A percentile compares a stretch with the other conserved stretches of the same genome.
Evolutionary conservation across 805 yeast species (phyloP).

Genomic region (Kazachstania viticola): DNA sequence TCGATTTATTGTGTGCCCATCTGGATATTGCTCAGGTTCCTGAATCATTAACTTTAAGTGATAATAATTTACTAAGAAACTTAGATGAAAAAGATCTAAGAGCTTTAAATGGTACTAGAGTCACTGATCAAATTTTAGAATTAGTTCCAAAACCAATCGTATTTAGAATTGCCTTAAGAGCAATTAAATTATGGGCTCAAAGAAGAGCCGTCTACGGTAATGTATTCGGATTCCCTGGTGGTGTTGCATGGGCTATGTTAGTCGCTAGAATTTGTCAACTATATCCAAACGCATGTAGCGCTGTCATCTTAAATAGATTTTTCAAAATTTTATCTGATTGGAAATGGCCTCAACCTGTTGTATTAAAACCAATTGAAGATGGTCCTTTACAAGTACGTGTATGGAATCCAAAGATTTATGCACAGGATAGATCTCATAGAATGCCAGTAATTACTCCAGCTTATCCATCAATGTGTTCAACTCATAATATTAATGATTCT

Average conservation of each 20-base stretch:
- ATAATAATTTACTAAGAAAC: conserved; percentile 75
- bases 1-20: conserved; percentile 80
- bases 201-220: conserved; percentile 89
- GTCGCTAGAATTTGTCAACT: conserved; percentile 96
- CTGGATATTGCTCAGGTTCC: conserved; percentile 82
- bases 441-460: conserved; percentile 99
- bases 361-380: conserved; percentile 86
- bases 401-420: conserved; percentile 90
- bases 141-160: conserved; percentile 89
- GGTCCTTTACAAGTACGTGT: conserved; percentile 94
- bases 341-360: conserved; percentile 98
- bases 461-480: conserved; percentile 87
- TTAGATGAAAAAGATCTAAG: conserved; percentile 86
- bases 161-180: conserved; percentile 83
- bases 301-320: conserved; percentile 81
- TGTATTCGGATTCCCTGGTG: conserved; percentile 96
- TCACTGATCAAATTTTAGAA: conserved; percentile 83
- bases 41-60: conserved; percentile 56
- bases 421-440: conserved; percentile 77
- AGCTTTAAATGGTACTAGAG: conserved; percentile 90
- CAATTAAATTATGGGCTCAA: conserved; percentile 95
- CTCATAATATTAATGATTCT: conserved; percentile 85
- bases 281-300: conserved; percentile 91
- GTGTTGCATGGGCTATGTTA: conserved; percentile 99
- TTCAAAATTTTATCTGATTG: conserved; percentile 78